Evolutionary conservation across 2,329 filamentous ascomycete species (phyloP), one percentile per base, ranked within the genome.

Genomic region (Stylonectria norvegica): DNA sequence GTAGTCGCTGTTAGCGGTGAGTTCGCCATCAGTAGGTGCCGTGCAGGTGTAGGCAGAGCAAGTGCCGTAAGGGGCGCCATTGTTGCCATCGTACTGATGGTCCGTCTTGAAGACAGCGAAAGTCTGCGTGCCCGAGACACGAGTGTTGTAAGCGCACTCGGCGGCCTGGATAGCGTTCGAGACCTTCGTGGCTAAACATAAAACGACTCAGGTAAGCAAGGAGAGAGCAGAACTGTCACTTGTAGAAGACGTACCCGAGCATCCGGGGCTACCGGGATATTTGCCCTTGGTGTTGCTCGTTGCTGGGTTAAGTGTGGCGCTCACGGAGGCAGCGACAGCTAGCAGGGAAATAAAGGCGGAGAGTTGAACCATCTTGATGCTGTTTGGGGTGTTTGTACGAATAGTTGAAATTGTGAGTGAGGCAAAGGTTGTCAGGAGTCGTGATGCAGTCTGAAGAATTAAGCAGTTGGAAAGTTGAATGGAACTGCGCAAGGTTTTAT

Each of bases 131-230:
- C 50, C 53, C 1, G 48, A 48, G 17, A 56, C 53, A 4, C 53
- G 53, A 6, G 53, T 56, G 43, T 56, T 56, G 38, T 55, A 48
- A 5, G 53, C 48, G 11, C 53, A 56, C 28, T 56, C 53, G 34
- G 53, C 53, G 1, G 53, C 53, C 40, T 56, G 53, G 15, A 56
- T 56, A 5, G 50, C 53, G 3, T 44, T 48, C 9, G 53, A 55
- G 31, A 36, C 42, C 32, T 56, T 56, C 23, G 53, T 38, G 17
- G 52, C 53, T 55, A 16, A 17, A 5, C 6, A 3, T 9, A 2
- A 3, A 1, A 18, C 7, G 8, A 1, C 5, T 14, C 39, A 5
- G 43, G 28, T 18, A 1, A 4, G 14, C 3, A 7, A 23, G 33
- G 4, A n/a, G 19, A 5, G 6, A 4, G 17, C 3, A 22, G 5